Conservation (phyloP, 805 yeast species). For the Cyberlindnera veronae region DNA sequence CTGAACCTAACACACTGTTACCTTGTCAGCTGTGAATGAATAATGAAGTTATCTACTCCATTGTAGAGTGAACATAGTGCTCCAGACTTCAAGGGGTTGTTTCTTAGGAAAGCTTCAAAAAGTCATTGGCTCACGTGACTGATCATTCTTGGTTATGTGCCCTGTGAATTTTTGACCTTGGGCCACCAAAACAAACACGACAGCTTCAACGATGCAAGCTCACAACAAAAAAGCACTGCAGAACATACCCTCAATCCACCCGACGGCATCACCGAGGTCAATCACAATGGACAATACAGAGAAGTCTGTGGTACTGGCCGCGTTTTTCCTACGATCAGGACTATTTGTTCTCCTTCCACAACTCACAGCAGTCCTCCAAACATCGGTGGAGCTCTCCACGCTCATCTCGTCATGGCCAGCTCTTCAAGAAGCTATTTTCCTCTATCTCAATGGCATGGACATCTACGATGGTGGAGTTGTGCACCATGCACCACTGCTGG, state of each 20-base stretch:
- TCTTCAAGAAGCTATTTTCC: slow-evolving; percentile 63
- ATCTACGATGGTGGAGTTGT: slow-evolving; percentile 84
- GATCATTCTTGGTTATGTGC: too few relatives aligned
- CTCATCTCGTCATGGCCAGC: slow-evolving; percentile 68
- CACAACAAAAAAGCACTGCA: too few relatives aligned
- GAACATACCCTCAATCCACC: neutral
- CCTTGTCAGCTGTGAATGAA: too few relatives aligned
- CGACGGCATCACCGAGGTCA: neutral
- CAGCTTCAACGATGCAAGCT: too few relatives aligned
- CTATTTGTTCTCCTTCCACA: slow-evolving; percentile 19
- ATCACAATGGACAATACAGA: slow-evolving; percentile 10
- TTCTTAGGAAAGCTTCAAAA: too few relatives aligned
- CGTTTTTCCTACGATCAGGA: slow-evolving; percentile 17
- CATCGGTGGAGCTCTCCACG: slow-evolving; percentile 61
- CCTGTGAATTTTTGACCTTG: too few relatives aligned
- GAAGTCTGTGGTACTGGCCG: slow-evolving; percentile 10
- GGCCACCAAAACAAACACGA: too few relatives aligned
- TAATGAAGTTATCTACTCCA: too few relatives aligned
- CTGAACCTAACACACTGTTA: neutral
- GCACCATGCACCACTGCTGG: slow-evolving; percentile 79
- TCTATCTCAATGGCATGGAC: slow-evolving; percentile 51
- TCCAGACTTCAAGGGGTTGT: too few relatives aligned
- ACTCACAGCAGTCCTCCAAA: slow-evolving; percentile 18
- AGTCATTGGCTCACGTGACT: too few relatives aligned
- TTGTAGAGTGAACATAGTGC: too few relatives aligned